phyloP scores from a whole-genome alignment of 306 rosid genomes.

The Myrica gale region DNA sequence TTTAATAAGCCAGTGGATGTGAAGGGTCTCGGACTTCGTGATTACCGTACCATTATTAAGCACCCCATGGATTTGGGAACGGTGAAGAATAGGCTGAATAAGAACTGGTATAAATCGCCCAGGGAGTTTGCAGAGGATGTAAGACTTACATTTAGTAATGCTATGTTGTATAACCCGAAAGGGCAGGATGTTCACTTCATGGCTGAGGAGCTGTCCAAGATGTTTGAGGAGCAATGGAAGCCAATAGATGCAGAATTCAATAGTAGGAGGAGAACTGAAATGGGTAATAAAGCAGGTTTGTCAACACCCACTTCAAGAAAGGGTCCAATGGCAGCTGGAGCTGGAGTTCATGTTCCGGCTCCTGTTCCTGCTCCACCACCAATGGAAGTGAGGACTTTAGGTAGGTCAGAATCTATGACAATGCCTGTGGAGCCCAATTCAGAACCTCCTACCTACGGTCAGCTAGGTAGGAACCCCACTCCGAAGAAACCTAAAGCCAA shows the following conservation, averaged over 20 bases:
- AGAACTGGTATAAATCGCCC: conserved; percentile 89
- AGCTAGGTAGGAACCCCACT: conserved; percentile 67
- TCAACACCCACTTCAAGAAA: conserved; percentile 65
- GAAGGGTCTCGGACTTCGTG: conserved; percentile 76
- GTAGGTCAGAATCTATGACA: conserved; percentile 61
- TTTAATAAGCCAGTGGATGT: conserved; percentile 89
- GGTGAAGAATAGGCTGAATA: conserved; percentile 71
- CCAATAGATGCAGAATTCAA: conserved; percentile 75
- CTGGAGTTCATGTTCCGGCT: not conserved
- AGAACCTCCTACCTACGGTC: conserved; percentile 51
- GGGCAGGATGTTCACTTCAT: conserved; percentile 94
- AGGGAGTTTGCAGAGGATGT: conserved; percentile 98
- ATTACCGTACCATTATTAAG: conserved; percentile 67
- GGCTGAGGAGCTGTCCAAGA: conserved; percentile 74
- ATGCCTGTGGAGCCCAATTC: conserved; percentile 39
- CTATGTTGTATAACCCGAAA: conserved; percentile 82
- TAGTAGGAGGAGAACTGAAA: conserved; percentile 61
- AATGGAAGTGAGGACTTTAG: conserved; percentile 69
- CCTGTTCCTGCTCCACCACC: conserved; percentile 33
- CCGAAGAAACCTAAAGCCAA: conserved; percentile 94
- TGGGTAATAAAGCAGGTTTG: conserved; percentile 48
- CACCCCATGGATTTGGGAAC: conserved; percentile 96
- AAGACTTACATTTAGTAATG: conserved; percentile 83
- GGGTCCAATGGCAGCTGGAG: conserved; percentile 28
- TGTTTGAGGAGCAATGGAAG: conserved; percentile 85